These are phyloP conservation scores for Russula earlei DNA, from an alignment of 768 basidiomycete species.

Conservation along the genomic window DNA sequence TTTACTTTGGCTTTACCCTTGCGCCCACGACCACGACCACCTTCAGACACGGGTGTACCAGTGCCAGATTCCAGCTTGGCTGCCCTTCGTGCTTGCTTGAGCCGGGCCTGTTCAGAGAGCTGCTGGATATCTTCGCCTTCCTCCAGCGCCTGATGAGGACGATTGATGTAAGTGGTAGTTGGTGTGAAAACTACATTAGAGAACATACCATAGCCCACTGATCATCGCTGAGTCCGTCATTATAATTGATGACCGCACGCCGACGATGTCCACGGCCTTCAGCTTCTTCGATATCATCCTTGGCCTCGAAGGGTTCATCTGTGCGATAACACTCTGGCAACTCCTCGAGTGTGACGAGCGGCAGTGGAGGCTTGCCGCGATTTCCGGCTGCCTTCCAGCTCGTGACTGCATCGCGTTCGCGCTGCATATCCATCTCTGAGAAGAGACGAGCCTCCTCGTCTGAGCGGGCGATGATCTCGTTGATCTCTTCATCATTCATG, in stretches of 20 bases:
- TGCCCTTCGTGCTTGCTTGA: conserved; percentile 50
- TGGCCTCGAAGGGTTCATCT: conserved; percentile 67
- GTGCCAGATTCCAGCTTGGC: conserved; percentile 55
- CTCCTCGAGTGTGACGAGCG: conserved; percentile 79
- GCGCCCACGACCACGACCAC: conserved; percentile 43
- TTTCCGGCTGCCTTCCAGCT: conserved; percentile 66
- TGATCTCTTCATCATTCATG: conserved; percentile 92
- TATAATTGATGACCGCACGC: conserved; percentile 81
- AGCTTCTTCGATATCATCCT: conserved; percentile 49
- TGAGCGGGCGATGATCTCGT: conserved; percentile 79
- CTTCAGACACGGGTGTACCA: conserved; percentile 55
- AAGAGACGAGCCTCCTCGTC: conserved; percentile 74
- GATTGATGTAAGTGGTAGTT: not conserved
- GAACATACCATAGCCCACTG: conserved; percentile 74
- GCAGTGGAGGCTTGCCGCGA: conserved; percentile 65
- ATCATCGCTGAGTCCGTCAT: conserved; percentile 89
- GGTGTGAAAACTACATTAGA: not conserved
- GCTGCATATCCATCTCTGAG: conserved; percentile 71
- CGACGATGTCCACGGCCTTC: conserved; percentile 81
- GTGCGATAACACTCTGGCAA: conserved; percentile 87
- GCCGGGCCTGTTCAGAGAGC: conserved; percentile 53
- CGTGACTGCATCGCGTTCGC: conserved; percentile 57
- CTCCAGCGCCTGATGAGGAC: conserved; percentile 49
- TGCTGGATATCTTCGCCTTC: conserved; percentile 76
- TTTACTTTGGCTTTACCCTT: conserved; percentile 50